A percentile compares a stretch with the other conserved stretches of the same genome.
phyloP scores from a whole-genome alignment of 2,329 filamentous ascomycete species.

The Aspergillus neoniger region DNA sequence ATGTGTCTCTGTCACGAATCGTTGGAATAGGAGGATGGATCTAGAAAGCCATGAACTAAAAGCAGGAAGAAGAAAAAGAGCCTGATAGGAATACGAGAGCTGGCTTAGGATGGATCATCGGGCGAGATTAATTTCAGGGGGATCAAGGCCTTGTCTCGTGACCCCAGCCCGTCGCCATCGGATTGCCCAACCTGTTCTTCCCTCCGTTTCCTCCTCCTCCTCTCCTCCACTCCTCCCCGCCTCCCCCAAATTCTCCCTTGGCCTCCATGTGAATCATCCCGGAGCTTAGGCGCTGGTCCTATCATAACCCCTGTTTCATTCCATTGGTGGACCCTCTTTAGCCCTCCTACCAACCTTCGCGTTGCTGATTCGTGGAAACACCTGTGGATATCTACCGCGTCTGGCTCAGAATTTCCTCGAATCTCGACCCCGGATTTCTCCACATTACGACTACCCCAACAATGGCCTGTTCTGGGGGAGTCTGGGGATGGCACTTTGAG shows the following conservation, averaged over 20 bases:
- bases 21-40: background rate
- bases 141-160: background rate
- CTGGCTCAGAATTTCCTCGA: constrained; percentile 34
- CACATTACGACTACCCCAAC: constrained; percentile 13
- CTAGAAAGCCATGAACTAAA: background rate
- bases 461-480: constrained; percentile 4
- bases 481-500: constrained; percentile 10
- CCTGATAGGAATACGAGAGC: background rate
- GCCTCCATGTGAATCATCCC: constrained; percentile 2
- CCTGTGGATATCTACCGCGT: constrained; percentile 12
- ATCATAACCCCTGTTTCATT: constrained; percentile 10
- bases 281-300: background rate
- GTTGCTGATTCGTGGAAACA: constrained; percentile 35
- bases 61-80: background rate
- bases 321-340: constrained; percentile 35
- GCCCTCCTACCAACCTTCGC: constrained; percentile 12
- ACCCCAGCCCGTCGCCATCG: background rate
- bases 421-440: constrained; percentile 31
- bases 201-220: background rate
- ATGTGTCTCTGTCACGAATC: background rate
- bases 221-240: background rate
- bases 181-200: background rate
- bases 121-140: background rate
- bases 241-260: background rate
- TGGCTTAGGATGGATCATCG: background rate